Conservation (phyloP, 306 rosid genomes). For the Sindora glabra region DNA sequence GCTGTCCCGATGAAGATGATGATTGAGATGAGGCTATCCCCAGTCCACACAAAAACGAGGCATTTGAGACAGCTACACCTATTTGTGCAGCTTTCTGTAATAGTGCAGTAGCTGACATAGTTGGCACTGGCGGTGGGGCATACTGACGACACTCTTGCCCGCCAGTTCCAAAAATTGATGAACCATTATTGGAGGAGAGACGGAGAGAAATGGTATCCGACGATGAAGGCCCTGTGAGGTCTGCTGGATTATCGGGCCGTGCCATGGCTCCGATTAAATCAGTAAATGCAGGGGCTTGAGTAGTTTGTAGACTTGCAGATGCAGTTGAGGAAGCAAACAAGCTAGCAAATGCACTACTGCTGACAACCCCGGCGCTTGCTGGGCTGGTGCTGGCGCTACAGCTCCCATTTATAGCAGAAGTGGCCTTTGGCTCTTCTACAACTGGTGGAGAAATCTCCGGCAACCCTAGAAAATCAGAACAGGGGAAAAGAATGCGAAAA, state of each 20-base stretch:
- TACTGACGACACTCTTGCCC: constrained; percentile 63
- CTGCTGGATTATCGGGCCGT: constrained; percentile 34
- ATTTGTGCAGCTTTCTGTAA: too few species aligned
- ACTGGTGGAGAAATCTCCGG: constrained; percentile 31
- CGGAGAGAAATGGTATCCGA: constrained; percentile 68
- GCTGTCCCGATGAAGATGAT: constrained; percentile 34
- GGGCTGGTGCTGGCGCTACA: constrained; percentile 31
- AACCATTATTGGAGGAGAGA: constrained; percentile 53
- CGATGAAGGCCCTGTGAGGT: constrained; percentile 41
- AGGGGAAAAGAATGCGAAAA: not conserved
- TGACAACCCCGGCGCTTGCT: constrained; percentile 35
- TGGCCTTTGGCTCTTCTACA: constrained; percentile 32
- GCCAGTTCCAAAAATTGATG: constrained; percentile 56
- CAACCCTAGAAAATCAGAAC: constrained; percentile 24
- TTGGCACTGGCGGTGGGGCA: constrained; percentile 50
- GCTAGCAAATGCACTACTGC: constrained; percentile 39
- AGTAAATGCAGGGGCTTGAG: constrained; percentile 43
- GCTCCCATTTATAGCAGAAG: constrained; percentile 22
- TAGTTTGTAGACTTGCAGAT: constrained; percentile 44
- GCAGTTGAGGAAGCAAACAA: constrained; percentile 46
- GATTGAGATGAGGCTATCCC: constrained; percentile 65
- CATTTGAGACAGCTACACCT: too few species aligned
- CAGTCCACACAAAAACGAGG: not conserved
- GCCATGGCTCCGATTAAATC: constrained; percentile 49
- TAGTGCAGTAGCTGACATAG: constrained; percentile 89